Base-by-base conservation (phyloP, 768 basidiomycete species). In the Trametes maxima region DNA sequence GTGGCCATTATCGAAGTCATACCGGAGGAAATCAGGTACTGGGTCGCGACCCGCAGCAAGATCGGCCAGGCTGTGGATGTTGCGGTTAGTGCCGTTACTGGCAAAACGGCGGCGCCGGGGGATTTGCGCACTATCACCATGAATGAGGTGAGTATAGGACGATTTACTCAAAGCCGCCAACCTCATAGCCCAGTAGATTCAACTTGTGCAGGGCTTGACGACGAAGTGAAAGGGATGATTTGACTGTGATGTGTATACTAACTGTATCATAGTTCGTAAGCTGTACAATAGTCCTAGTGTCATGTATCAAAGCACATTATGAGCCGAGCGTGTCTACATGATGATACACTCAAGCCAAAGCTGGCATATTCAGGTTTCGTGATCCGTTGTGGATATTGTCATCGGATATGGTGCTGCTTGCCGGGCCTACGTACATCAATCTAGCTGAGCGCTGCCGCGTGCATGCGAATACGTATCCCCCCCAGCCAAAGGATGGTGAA, bases 21-120 rank as follows among this genome's bases (percentile, higher is more conserved):
- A 54, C 92, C 93, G 0, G 80, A 85, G 37, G 88, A 91, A 77
- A 89, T 97, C 64, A 82, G 87, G 55, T 95, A 93, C 70, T 96
- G 88, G 86, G 75, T 87, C 57, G 79, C 87, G 5, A 89, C 82
- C 36, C 84, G 85, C 64, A 82, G 84, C 14, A 70, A 76, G 19
- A 64, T 92, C 56, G 81, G 82, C 5, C 83, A 85, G 45, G 80
- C 83, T 0, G 73, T 86, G 8, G 84, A 94, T 49, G 79, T 85
- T 47, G 86, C 86, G 4, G 58, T 84, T 5, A 78, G 82, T 49
- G 81, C 86, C 0, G 75, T 85, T 22, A 83, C 84, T 2, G 92
- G 92, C 3, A 83, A 80, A 44, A 79, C 79, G 1, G 80, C 87
- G 13, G 79, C 81, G 10, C 90, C 90, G 0, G 94, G 95, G 11